phyloP scores from a whole-genome alignment of 2,329 filamentous ascomycete genomes.

The Escovopsis sp. region DNA sequence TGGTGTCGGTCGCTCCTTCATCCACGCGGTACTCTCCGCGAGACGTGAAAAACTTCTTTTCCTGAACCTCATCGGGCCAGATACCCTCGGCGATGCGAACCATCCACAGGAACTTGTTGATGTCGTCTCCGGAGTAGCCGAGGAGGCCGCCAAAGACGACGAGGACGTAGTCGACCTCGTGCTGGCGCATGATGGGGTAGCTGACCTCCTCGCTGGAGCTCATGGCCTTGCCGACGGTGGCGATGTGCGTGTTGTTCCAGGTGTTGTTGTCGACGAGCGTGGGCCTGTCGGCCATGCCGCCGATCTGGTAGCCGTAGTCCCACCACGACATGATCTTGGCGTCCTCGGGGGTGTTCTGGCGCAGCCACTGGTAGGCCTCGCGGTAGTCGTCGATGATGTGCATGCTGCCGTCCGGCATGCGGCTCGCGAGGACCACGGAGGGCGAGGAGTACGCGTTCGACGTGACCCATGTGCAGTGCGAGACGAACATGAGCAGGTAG shows the following conservation, averaged over 20 bases:
- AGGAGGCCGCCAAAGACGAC: conserved; percentile 92
- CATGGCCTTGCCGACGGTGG: conserved; percentile 98
- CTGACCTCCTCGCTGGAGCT: conserved; percentile 93
- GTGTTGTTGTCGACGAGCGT: conserved; percentile 99
- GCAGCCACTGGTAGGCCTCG: conserved; percentile 98
- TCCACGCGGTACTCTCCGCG: conserved; percentile 94
- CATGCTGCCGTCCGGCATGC: conserved; percentile 83
- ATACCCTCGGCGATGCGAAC: conserved; percentile 97
- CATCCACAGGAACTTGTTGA: conserved; percentile 99
- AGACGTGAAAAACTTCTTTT: conserved; percentile 87
- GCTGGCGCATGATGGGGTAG: conserved; percentile 95
- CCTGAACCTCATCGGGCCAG: conserved; percentile 98
- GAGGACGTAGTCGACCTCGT: conserved; percentile 97
- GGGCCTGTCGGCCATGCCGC: conserved; percentile 94
- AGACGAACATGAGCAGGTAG: conserved; percentile 84
- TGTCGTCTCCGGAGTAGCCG: conserved; percentile 95
- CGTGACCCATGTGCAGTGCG: conserved; percentile 98
- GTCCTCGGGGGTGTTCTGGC: conserved; percentile 87
- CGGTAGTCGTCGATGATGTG: conserved; percentile 99
- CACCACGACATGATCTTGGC: conserved; percentile 99
- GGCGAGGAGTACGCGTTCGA: conserved; percentile 98
- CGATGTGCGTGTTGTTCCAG: conserved; percentile 99
- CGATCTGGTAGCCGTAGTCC: conserved; percentile 99
- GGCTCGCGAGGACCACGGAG: conserved; percentile 87
- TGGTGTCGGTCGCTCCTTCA: conserved; percentile 80